phyloP scores from a whole-genome alignment of 257 asterid species.

The Solanum chmielewskii region DNA sequence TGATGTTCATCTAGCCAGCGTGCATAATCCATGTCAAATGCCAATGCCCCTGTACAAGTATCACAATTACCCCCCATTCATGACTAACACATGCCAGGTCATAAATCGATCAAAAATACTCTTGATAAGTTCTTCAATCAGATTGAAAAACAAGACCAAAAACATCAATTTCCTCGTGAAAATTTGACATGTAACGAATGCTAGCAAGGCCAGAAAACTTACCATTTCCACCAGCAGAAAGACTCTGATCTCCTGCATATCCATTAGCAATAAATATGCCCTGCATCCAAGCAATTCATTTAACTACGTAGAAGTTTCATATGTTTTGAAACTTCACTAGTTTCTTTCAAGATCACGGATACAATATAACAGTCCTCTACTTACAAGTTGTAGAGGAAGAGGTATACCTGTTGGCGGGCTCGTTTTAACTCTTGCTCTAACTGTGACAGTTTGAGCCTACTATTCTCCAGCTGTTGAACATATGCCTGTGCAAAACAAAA shows the following conservation, averaged over 20 bases:
- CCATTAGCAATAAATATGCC: conserved; percentile 31
- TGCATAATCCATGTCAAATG: conserved; percentile 74
- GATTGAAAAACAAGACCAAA: not conserved
- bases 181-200: not conserved
- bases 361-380: not conserved
- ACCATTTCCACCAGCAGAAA: conserved; percentile 50
- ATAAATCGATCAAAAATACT: not conserved
- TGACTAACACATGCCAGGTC: not conserved
- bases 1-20: conserved; percentile 87
- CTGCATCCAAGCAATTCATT: conserved; percentile 20
- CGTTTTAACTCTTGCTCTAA: conserved; percentile 79
- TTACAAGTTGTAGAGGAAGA: not conserved
- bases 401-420: conserved; percentile 72
- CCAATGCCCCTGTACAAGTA: conserved; percentile 39
- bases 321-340: not conserved
- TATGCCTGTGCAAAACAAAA: conserved; percentile 50
- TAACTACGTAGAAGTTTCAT: not conserved
- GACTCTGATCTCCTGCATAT: conserved; percentile 34
- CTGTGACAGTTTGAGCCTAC: conserved; percentile 63
- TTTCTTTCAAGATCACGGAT: not conserved
- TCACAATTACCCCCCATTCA: not conserved
- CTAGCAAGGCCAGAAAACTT: not conserved
- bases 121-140: not conserved
- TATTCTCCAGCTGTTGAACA: conserved; percentile 84
- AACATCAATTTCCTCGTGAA: not conserved